Evolutionary conservation across 352 stramenopile genomes (phyloP).

Genomic region (Phytophthora pini): DNA sequence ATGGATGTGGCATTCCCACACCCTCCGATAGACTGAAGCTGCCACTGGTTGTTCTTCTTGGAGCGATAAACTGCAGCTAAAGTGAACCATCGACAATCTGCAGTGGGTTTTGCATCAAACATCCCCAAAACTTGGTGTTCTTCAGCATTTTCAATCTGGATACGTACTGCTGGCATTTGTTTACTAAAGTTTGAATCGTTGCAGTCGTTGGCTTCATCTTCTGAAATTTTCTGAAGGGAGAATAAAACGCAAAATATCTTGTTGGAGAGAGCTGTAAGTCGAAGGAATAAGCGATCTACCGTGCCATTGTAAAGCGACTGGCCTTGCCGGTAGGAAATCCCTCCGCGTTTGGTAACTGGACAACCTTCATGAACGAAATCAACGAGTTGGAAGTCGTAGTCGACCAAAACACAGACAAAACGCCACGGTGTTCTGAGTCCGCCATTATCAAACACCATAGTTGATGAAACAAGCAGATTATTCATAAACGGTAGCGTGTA

Average conservation of each 20-base stretch:
- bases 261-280: conserved; percentile 38
- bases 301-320: conserved; percentile 57
- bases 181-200: not conserved
- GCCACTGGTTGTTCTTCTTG: conserved; percentile 58
- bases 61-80: conserved; percentile 58
- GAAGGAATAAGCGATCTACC: conserved; percentile 56
- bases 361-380: conserved; percentile 69
- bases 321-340: conserved; percentile 45
- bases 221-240: conserved; percentile 46
- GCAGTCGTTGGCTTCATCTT: conserved; percentile 18
- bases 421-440: conserved; percentile 43
- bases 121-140: conserved; percentile 51
- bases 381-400: conserved; percentile 67
- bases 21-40: conserved; percentile 53
- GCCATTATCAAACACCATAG: conserved; percentile 34
- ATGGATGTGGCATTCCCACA: conserved; percentile 55
- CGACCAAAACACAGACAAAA: conserved; percentile 63
- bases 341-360: conserved; percentile 38
- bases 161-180: conserved; percentile 15
- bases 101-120: conserved; percentile 45
- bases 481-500: conserved; percentile 62
- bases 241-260: conserved; percentile 66
- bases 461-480: conserved; percentile 51
- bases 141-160: conserved; percentile 67
- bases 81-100: conserved; percentile 55